These are phyloP conservation scores for Phytophthora capsici DNA, from an alignment of 352 stramenopile species.

Conservation along the genomic window DNA sequence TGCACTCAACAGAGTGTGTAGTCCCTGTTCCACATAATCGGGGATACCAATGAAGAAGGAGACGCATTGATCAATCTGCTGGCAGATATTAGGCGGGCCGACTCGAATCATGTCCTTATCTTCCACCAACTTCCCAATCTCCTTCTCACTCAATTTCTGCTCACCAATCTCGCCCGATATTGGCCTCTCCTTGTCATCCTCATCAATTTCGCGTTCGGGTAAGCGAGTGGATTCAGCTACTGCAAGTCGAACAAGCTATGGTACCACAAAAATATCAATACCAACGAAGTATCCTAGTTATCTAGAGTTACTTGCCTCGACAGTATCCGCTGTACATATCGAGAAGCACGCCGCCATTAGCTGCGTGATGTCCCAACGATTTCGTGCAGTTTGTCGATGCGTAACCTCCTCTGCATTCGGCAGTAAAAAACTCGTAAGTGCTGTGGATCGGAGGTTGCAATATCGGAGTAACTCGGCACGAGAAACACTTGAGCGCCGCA, in stretches of 20 bases:
- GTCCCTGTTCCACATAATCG: constrained; percentile 20
- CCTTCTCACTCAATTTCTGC: background rate
- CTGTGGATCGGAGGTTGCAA: constrained; percentile 50
- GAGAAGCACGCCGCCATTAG: constrained; percentile 62
- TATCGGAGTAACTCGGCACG: constrained; percentile 63
- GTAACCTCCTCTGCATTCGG: constrained; percentile 35
- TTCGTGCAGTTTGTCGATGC: constrained; percentile 40
- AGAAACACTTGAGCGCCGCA: constrained; percentile 59
- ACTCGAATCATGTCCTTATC: background rate
- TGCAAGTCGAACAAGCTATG: constrained; percentile 34
- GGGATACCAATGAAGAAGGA: constrained; percentile 55
- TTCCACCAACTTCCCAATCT: background rate
- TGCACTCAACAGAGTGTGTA: constrained; percentile 28
- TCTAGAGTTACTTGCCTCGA: constrained; percentile 24
- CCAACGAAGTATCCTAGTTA: background rate
- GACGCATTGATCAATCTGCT: constrained; percentile 49
- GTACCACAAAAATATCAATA: constrained; percentile 1
- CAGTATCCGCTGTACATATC: constrained; percentile 54
- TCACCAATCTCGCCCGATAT: constrained; percentile 5
- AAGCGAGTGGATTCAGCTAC: constrained; percentile 25
- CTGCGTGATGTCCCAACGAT: constrained; percentile 71
- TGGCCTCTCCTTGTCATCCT: constrained; percentile 13
- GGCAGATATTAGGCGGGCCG: constrained; percentile 12
- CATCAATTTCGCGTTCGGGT: constrained; percentile 1
- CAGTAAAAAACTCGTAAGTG: constrained; percentile 44